Conservation (phyloP, 805 yeast genomes). For the Peterozyma xylosa region DNA sequence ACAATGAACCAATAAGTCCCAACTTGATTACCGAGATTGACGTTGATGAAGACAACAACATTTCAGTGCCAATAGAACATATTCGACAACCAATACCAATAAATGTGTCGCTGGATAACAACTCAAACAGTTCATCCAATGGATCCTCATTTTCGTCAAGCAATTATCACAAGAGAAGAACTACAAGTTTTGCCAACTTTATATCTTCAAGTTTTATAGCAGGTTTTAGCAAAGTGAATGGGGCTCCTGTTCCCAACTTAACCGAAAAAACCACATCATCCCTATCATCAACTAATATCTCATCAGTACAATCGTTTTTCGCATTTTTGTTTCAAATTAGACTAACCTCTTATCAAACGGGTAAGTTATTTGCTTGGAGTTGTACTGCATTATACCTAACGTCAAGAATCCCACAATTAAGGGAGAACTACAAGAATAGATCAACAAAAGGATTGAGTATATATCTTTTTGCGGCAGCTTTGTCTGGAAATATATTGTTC, state of each 20-base stretch:
- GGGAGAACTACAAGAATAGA: constrained; percentile 34
- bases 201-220: constrained; percentile 20
- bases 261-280: constrained; percentile 15
- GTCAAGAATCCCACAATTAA: constrained; percentile 46
- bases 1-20: background rate
- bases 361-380: constrained; percentile 37
- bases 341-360: constrained; percentile 9
- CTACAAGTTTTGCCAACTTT: constrained; percentile 13
- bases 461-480: constrained; percentile 38
- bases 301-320: no score
- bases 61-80: constrained; percentile 3
- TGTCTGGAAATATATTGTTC: constrained; percentile 42
- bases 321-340: no score
- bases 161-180: background rate
- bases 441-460: constrained; percentile 47
- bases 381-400: constrained; percentile 40
- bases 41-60: constrained; percentile 1
- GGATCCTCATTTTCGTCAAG: background rate
- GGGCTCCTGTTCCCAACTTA: constrained; percentile 14
- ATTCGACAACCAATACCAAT: constrained; percentile 1
- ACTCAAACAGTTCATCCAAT: constrained; percentile 6
- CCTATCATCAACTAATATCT: background rate
- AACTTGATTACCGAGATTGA: constrained; percentile 5
- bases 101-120: background rate
- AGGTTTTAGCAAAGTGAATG: constrained; percentile 20